Base-by-base conservation (phyloP, 2,329 filamentous ascomycete genomes). In the Pseudogymnoascus sp. region DNA sequence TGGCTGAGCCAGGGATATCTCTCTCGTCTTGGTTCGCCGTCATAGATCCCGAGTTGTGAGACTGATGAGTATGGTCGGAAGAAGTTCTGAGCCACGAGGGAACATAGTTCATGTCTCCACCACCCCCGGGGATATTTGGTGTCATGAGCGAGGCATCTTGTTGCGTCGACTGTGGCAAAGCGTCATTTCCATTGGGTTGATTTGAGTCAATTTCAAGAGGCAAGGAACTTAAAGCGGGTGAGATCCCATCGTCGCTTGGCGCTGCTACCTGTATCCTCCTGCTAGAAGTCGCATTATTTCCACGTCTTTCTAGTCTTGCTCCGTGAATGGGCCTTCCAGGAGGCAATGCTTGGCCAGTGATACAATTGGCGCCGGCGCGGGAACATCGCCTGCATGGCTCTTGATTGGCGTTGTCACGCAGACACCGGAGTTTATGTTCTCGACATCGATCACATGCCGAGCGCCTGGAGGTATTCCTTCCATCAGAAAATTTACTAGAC, bases 391-490 rank as follows among this genome's bases (percentile, higher is more conserved):
- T 53, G n/a, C 46, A 53, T 31, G 46, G 46, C 46, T 53, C 46
- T 19, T 53, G 46, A 26, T 2, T 31, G 8, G 26, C 16, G 8
- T 53, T 53, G n/a, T 53, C 46, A 16, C 46, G 46, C 14, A 53
- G 26, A 31, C 46, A 53, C 24, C 46, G 26, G 8, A 53, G 46
- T 28, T 53, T 53, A 53, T 53, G 46, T 31, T 53, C 46, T 53
- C 46, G 46, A 31, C 46, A 53, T 53, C 46, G 46, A 53, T 53
- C 46, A n/a, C 46, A 53, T 31, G 46, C 46, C 46, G 46, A 53
- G 46, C 46, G 46, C 8, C 46, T 53, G 14, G 46, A 31, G 24
- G 24, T 31, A 53, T 53, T 53, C 26, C 14, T 53, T 53, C 46
- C 46, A 8, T 53, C 26, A 31, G 4, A 53, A 53, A 16, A 16